Conservation (phyloP, 164 flowering plant genomes). For the Sedum album region DNA sequence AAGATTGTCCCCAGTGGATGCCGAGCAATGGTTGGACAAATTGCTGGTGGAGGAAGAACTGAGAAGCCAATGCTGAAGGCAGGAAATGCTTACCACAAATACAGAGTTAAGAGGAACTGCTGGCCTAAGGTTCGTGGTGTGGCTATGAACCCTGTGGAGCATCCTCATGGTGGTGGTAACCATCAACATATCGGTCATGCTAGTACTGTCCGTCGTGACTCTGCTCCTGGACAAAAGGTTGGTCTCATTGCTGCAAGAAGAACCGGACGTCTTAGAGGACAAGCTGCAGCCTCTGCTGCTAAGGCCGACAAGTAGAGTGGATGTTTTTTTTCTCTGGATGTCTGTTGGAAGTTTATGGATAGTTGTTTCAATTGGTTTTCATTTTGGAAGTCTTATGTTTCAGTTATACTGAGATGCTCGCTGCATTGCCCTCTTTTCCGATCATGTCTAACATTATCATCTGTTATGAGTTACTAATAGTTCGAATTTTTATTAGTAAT, state of each 20-base stretch:
- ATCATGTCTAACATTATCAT: too few relatives aligned
- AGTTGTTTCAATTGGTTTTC: not conserved
- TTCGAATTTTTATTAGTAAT: too few relatives aligned
- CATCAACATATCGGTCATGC: conserved; percentile 64
- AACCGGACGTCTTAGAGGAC: conserved; percentile 49
- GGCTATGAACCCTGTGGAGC: conserved; percentile 63
- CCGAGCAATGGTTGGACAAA: conserved; percentile 57
- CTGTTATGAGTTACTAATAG: too few relatives aligned
- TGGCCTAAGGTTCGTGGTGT: conserved; percentile 75
- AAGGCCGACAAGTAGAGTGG: conserved; percentile 17
- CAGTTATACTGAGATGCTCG: not conserved
- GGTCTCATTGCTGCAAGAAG: conserved; percentile 56
- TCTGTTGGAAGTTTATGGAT: not conserved
- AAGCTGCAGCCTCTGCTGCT: conserved; percentile 49
- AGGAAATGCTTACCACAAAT: conserved; percentile 56
- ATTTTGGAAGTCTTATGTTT: not conserved
- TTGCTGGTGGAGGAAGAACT: conserved; percentile 56
- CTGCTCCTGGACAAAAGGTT: conserved; percentile 61
- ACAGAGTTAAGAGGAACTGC: conserved; percentile 53
- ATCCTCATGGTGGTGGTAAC: conserved; percentile 64
- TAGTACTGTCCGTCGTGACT: conserved; percentile 48
- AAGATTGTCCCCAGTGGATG: conserved; percentile 51
- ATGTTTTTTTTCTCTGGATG: not conserved
- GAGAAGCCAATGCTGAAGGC: conserved; percentile 54
- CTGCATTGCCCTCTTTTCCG: not conserved